Base-by-base conservation (phyloP, 805 yeast species). In the Kodamaea sagamina region DNA sequence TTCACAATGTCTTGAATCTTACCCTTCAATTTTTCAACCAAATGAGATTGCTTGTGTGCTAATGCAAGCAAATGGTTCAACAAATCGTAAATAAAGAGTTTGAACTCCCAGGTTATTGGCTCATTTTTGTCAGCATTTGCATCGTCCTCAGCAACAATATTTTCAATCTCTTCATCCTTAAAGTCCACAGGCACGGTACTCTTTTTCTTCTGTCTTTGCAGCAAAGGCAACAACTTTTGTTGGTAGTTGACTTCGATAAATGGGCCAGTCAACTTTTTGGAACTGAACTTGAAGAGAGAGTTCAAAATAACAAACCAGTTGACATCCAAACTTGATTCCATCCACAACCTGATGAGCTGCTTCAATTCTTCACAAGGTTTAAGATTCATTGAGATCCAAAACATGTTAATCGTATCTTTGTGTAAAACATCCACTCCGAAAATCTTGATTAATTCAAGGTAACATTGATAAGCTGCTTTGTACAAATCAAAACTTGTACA, bases 1-100 rank as follows among this genome's bases (percentile, higher is more conserved):
- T 85, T 82, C 19, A 90, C 82, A 29, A 92, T 62, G 15, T 86
- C 95, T 6, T 79, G 71, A 5, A 84, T 71, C 36, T 67, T 71
- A 0, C 71, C 57, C 7, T 75, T 63, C 25, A 81, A 57, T 32
- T 62, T 68, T 1, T 63, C 58, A 19, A 72, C 62, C n/a, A 80
- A 53, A 45, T 75, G 75, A 13, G 57, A 58, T 45, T 75, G 75
- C 12, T 58, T 58, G 6, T 51, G 49, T 1, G 83, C 70, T 40
- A 68, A 63, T 0, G 52, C 44, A 10, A 82, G 51, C 12, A 79
- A 58, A 19, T 68, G 65, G 28, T 65, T 72, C 40, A 81, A 52
- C 45, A 79, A 59, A 27, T 68, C 74, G 42, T 79, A 64, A 5
- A 81, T 66, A 40, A 69, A 67, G 15, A 69, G 51, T 47, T 78